A percentile compares a stretch with the other conserved stretches of the same genome.
Conservation (phyloP, 495 filamentous ascomycete genomes). For the Penicillium paradoxum region DNA sequence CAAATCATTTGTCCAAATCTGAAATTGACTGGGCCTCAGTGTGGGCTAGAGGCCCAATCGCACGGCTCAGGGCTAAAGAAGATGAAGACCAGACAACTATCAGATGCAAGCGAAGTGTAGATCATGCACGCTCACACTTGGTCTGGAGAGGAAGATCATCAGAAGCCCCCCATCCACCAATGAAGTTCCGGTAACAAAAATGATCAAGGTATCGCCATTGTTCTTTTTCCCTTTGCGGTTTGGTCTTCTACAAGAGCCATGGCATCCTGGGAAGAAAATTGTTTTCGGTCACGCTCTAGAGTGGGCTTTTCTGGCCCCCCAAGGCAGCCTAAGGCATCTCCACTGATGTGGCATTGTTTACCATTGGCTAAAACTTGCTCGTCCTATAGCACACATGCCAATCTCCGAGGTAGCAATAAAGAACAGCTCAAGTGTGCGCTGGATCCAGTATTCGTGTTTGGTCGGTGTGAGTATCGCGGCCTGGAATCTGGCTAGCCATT, state of each 20-base stretch:
- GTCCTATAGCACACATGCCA: conserved; percentile 9
- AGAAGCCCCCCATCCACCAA: not conserved
- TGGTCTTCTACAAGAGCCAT: not conserved
- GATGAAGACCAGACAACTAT: not conserved
- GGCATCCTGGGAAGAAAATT: not conserved
- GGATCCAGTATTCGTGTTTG: conserved; percentile 33
- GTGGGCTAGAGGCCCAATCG: not conserved
- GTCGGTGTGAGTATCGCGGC: conserved; percentile 26
- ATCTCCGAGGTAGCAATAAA: not conserved
- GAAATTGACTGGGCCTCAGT: not conserved
- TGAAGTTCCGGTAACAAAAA: not conserved
- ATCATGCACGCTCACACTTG: not conserved
- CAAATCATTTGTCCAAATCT: not conserved
- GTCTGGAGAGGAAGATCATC: not conserved
- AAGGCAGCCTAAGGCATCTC: not conserved
- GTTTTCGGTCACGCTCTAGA: not conserved
- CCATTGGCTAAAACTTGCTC: conserved; percentile 25
- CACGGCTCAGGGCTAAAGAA: not conserved
- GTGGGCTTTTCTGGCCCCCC: not conserved
- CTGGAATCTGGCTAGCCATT: not conserved
- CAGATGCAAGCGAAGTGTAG: conserved; percentile 4
- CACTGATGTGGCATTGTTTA: not conserved
- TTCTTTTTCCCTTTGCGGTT: not conserved
- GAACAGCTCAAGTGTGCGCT: not conserved
- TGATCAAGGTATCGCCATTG: not conserved